Conservation (phyloP, 345 rosid genomes). For the Noccaea bulbosa region DNA sequence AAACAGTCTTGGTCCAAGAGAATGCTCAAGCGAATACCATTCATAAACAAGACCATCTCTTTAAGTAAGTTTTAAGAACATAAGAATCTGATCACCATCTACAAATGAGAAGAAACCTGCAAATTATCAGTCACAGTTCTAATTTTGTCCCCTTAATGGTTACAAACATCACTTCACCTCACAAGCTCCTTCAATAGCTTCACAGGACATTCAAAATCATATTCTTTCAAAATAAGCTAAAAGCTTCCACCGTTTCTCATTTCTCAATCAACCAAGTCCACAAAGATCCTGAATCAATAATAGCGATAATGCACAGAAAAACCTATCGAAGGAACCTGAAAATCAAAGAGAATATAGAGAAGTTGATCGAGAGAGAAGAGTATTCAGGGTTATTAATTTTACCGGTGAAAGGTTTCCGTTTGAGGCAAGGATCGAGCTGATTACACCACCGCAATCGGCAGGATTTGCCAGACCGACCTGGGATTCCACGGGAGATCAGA, state of each 20-base stretch:
- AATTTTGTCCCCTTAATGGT: neutral
- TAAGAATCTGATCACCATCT: neutral
- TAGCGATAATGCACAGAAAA: neutral
- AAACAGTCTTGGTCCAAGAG: slow-evolving; percentile 1
- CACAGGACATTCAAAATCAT: neutral
- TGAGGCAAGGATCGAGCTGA: slow-evolving; percentile 75
- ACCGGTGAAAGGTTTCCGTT: slow-evolving; percentile 79
- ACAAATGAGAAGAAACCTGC: neutral
- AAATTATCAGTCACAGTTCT: neutral
- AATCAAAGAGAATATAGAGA: neutral
- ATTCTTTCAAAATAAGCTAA: neutral
- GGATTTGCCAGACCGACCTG: slow-evolving; percentile 81
- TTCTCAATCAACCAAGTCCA: neutral
- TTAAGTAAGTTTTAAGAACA: too few species aligned
- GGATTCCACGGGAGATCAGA: slow-evolving; percentile 71
- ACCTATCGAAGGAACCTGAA: neutral
- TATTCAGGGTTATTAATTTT: neutral
- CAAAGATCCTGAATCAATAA: neutral
- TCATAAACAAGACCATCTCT: neutral
- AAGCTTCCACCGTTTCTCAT: neutral
- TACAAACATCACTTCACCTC: neutral
- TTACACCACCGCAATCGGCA: slow-evolving; percentile 86
- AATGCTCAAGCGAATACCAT: neutral
- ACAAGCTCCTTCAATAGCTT: neutral
- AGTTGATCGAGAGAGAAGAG: neutral